A percentile compares a stretch with the other conserved stretches of the same genome.
Evolutionary conservation across 805 yeast genomes (phyloP).

Genomic region (Kluyveromyces siamensis): DNA sequence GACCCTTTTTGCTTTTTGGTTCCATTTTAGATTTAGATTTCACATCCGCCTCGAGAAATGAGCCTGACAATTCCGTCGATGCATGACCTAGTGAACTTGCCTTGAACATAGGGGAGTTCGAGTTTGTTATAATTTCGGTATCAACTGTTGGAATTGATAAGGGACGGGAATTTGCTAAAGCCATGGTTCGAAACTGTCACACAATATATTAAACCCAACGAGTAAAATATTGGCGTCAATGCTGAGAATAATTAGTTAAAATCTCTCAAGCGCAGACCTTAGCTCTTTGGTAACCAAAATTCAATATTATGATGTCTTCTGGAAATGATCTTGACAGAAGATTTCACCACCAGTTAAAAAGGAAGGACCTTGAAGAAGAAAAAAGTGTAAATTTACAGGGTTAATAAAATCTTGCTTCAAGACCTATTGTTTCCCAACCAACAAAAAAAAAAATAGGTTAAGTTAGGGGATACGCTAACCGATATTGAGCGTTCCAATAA

Average conservation of each 20-base stretch:
- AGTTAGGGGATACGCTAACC: background rate
- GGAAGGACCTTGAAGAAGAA: background rate
- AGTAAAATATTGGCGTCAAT: background rate
- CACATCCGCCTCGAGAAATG: constrained; percentile 7
- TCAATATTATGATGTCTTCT: background rate
- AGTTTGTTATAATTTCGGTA: constrained; percentile 24
- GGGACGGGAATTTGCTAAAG: constrained; percentile 61
- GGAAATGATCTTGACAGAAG: background rate
- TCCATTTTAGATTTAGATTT: constrained; percentile 4
- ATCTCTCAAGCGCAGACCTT: constrained; percentile 1
- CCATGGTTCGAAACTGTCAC: constrained; percentile 33
- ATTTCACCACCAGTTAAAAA: background rate
- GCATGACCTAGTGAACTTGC: constrained; percentile 17
- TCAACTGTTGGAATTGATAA: constrained; percentile 40
- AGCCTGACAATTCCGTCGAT: background rate
- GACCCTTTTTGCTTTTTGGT: constrained; percentile 12
- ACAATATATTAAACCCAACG: background rate
- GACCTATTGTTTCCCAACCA: background rate
- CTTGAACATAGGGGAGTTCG: constrained; percentile 27
- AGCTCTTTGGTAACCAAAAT: background rate
- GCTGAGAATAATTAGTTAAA: constrained; percentile 6
- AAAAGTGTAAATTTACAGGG: background rate
- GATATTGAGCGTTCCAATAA: background rate
- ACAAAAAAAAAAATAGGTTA: no score
- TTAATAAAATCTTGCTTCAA: background rate